Percentiles rank a stretch among this genome's conserved stretches.
These are phyloP conservation scores for Candida palmyrensis DNA, from an alignment of 805 yeast species.

Conservation along the genomic window DNA sequence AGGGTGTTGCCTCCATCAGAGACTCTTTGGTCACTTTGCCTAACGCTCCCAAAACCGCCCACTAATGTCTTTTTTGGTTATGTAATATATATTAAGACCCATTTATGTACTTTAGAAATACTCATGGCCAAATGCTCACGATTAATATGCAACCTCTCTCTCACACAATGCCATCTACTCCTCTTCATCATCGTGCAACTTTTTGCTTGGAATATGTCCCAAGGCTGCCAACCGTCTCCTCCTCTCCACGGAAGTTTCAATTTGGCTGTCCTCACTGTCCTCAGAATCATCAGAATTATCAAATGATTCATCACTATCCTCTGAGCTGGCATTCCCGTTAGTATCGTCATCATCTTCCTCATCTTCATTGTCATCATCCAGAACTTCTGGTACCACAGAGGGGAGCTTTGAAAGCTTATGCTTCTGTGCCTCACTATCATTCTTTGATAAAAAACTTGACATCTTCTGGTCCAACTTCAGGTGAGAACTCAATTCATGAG, in stretches of 20 bases:
- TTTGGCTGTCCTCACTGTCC: slow-evolving; percentile 16
- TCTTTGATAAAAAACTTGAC: too few species aligned
- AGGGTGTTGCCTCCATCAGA: slow-evolving; percentile 74
- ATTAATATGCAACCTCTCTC: background rate
- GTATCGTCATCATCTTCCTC: too few species aligned
- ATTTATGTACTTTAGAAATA: background rate
- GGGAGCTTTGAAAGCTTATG: too few species aligned
- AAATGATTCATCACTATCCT: slow-evolving; percentile 15
- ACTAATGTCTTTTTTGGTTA: too few species aligned
- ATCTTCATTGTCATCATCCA: slow-evolving; percentile 8
- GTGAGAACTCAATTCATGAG: too few species aligned
- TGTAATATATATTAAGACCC: background rate
- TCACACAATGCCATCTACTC: background rate
- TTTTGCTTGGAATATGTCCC: slow-evolving; percentile 37
- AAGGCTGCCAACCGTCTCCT: slow-evolving; percentile 57
- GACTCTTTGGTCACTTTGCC: slow-evolving; percentile 52
- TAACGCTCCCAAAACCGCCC: slow-evolving; percentile 43
- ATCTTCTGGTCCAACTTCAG: too few species aligned
- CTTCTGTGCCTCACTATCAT: too few species aligned
- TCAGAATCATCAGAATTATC: slow-evolving; percentile 16
- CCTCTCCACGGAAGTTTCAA: slow-evolving; percentile 65
- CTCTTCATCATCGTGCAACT: slow-evolving; percentile 47
- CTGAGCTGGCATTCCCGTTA: too few species aligned
- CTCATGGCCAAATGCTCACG: background rate
- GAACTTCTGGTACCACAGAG: slow-evolving; percentile 9